A percentile compares a stretch with the other conserved stretches of the same genome.
Conservation (phyloP, 495 filamentous ascomycete species). For the Pseudoneurospora amorphoporcata region DNA sequence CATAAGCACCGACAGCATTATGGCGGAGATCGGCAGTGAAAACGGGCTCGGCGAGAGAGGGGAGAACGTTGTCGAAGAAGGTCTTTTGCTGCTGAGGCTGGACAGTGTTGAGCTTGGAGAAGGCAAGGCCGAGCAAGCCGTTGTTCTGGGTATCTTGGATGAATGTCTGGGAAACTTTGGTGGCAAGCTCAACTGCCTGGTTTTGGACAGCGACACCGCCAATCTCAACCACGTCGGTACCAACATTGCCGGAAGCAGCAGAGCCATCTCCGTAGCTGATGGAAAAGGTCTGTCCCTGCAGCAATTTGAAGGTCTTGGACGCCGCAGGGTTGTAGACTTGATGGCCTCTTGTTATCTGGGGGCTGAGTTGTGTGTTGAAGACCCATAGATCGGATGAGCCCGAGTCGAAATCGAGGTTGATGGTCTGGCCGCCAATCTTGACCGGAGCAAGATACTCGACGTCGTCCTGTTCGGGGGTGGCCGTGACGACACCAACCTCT, state of each 20-base stretch:
- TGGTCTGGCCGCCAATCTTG: slow-evolving; percentile 58
- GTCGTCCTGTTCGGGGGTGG: slow-evolving; percentile 51
- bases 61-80: slow-evolving; percentile 70
- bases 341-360: slow-evolving; percentile 37
- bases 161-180: slow-evolving; percentile 52
- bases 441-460: slow-evolving; percentile 64
- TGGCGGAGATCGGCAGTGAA: slow-evolving; percentile 63
- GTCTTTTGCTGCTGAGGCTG: slow-evolving; percentile 57
- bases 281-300: slow-evolving; percentile 41
- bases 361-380: slow-evolving; percentile 54
- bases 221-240: slow-evolving; percentile 62
- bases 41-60: slow-evolving; percentile 52
- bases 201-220: slow-evolving; percentile 56
- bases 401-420: slow-evolving; percentile 75
- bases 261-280: slow-evolving; percentile 71
- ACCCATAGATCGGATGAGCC: slow-evolving; percentile 82
- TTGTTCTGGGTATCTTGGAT: slow-evolving; percentile 49
- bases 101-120: slow-evolving; percentile 65
- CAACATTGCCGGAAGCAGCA: slow-evolving; percentile 54
- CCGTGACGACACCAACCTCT: slow-evolving; percentile 42
- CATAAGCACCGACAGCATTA: slow-evolving; percentile 55
- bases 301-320: slow-evolving; percentile 41
- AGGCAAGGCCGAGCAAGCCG: slow-evolving; percentile 72
- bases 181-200: slow-evolving; percentile 66
- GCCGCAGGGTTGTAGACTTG: slow-evolving; percentile 51